These are phyloP conservation scores for Myxozyma kluyveri DNA, from an alignment of 805 yeast genomes.

Conservation along the genomic window DNA sequence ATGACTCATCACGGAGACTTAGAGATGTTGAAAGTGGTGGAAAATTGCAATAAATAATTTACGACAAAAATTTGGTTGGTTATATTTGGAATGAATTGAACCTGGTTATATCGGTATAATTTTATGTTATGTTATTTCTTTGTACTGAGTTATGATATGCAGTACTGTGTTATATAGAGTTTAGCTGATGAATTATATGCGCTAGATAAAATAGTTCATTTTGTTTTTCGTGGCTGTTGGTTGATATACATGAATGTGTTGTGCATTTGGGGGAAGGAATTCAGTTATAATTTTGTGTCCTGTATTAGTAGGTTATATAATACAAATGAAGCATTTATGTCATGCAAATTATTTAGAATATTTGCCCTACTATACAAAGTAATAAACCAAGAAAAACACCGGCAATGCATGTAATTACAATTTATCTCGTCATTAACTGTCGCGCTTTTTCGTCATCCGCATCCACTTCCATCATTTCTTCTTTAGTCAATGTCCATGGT, in stretches of 20 bases:
- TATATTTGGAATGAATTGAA: neutral
- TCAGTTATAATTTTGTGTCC: no score
- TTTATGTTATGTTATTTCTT: neutral
- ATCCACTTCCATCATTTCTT: neutral
- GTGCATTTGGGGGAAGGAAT: no score
- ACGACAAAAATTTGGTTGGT: neutral
- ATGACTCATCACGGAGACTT: conserved; percentile 15
- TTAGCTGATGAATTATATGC: neutral
- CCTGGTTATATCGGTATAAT: neutral
- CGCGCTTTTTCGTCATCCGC: neutral
- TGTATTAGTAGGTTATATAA: neutral
- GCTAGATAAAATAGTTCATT: neutral
- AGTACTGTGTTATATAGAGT: neutral
- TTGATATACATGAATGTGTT: no score
- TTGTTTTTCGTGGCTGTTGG: neutral
- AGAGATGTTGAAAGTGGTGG: conserved; percentile 7
- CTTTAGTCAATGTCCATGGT: conserved; percentile 1
- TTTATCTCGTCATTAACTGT: neutral
- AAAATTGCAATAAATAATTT: conserved; percentile 8
- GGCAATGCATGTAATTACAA: neutral
- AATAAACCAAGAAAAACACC: no score
- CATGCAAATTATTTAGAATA: neutral
- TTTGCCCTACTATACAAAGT: neutral
- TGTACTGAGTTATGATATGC: neutral
- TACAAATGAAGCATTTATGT: neutral